Conservation (phyloP, 164 flowering plant genomes). For the Dillenia suffruticosa region DNA sequence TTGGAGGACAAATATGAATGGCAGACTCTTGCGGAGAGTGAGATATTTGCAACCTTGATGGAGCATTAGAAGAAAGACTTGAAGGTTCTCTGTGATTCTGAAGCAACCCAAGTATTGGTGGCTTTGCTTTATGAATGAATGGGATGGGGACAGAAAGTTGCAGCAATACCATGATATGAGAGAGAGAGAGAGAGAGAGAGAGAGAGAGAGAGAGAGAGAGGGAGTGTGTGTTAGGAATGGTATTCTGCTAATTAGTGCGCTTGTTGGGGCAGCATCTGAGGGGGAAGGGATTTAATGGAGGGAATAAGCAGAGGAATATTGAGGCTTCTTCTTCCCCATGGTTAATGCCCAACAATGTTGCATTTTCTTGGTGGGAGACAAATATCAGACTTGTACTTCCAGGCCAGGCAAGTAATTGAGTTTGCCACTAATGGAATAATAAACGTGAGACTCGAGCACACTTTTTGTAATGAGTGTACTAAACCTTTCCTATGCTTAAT, state of each 20-base stretch:
- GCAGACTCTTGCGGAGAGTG: constrained; percentile 28
- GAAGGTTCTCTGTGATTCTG: constrained; percentile 1
- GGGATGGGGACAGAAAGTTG: constrained; percentile 16
- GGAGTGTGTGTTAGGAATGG: not conserved
- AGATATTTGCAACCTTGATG: constrained; percentile 18
- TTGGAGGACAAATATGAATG: constrained; percentile 26
- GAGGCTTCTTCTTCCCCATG: constrained; percentile 41
- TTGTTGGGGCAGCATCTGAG: not conserved
- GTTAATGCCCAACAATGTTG: not conserved
- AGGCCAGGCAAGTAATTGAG: not conserved
- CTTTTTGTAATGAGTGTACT: not conserved
- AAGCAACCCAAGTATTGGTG: constrained; percentile 5
- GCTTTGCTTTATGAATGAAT: constrained; percentile 11
- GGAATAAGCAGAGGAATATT: constrained; percentile 30
- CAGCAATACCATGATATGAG: constrained; percentile 15
- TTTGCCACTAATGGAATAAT: no score
- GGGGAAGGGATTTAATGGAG: constrained; percentile 12
- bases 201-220: not conserved
- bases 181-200: not conserved
- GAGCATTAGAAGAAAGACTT: constrained; percentile 8
- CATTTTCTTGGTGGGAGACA: no score
- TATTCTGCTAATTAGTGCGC: not conserved
- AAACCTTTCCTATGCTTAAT: not conserved
- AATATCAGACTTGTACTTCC: not conserved
- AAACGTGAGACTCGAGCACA: no score